A percentile compares a stretch with the other conserved stretches of the same genome.
These are phyloP conservation scores for Postia placenta DNA, from an alignment of 768 basidiomycete species.

Conservation along the genomic window DNA sequence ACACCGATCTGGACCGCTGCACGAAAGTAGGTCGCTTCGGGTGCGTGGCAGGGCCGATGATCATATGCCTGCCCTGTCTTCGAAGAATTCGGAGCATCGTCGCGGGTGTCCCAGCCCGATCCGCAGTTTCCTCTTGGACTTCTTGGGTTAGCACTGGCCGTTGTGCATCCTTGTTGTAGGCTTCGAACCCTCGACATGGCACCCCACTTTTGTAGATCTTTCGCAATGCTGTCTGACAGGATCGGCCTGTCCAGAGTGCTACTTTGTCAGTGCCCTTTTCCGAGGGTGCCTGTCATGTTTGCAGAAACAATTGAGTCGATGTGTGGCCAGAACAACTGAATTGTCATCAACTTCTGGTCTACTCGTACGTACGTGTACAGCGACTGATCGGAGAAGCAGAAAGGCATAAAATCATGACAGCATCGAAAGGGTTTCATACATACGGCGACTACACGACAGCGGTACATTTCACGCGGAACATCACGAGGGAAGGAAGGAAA, in stretches of 20 bases:
- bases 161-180: neutral
- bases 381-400: neutral
- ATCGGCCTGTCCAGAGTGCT: neutral
- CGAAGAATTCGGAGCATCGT: neutral
- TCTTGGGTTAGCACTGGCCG: neutral
- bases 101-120: neutral
- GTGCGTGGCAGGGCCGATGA: neutral
- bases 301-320: too few species aligned
- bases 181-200: neutral
- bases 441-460: neutral
- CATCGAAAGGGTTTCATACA: neutral
- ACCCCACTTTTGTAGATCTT: neutral
- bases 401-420: neutral
- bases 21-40: neutral
- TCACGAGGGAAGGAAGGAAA: neutral
- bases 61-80: neutral
- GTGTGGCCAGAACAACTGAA: too few species aligned
- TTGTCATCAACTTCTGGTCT: too few species aligned
- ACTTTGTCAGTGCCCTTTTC: neutral
- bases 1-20: neutral
- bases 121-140: neutral
- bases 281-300: too few species aligned
- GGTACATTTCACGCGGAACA: constrained; percentile 3
- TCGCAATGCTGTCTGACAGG: neutral
- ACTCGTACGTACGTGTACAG: too few species aligned